Conservation (phyloP, 495 filamentous ascomycete species). For the Antarctomyces pellizariae region DNA sequence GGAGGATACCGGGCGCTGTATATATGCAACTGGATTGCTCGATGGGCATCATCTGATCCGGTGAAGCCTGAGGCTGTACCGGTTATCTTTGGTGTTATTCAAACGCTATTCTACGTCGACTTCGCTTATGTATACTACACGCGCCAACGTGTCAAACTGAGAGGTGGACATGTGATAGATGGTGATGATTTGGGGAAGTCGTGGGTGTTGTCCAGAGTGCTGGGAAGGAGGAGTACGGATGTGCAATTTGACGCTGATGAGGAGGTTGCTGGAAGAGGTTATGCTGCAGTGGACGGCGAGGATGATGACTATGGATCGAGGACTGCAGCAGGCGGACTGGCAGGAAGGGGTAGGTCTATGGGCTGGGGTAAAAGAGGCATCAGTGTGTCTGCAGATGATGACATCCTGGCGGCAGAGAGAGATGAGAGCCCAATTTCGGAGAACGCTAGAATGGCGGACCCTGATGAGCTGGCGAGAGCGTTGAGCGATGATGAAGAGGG, state of each 20-base stretch:
- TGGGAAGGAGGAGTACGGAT: slow-evolving; percentile 23
- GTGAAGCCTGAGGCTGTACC: slow-evolving; percentile 43
- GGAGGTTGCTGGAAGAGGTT: no score
- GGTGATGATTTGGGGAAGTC: slow-evolving; percentile 66
- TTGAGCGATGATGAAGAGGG: slow-evolving; percentile 24
- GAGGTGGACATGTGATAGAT: slow-evolving; percentile 80
- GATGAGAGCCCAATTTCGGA: slow-evolving; percentile 13
- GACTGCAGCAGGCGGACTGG: not conserved
- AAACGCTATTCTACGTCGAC: slow-evolving; percentile 79
- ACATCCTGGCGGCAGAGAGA: slow-evolving; percentile 28
- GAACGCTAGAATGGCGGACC: slow-evolving; percentile 32
- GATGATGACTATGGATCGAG: slow-evolving; percentile 7
- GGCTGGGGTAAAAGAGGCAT: slow-evolving; percentile 65
- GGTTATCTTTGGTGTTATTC: slow-evolving; percentile 67
- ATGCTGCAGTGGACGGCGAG: slow-evolving; percentile 18
- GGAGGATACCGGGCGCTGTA: slow-evolving; percentile 82
- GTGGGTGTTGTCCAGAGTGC: slow-evolving; percentile 40
- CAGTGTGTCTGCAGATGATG: slow-evolving; percentile 61
- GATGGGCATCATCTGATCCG: slow-evolving; percentile 29
- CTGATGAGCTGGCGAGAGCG: slow-evolving; percentile 27
- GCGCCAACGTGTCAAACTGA: slow-evolving; percentile 80
- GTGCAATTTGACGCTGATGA: slow-evolving; percentile 17
- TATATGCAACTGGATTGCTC: slow-evolving; percentile 75
- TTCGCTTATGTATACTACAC: slow-evolving; percentile 96
- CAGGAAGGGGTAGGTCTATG: slow-evolving; percentile 10